phyloP scores from a whole-genome alignment of 495 filamentous ascomycete genomes.

The Xeromyces bisporus region DNA sequence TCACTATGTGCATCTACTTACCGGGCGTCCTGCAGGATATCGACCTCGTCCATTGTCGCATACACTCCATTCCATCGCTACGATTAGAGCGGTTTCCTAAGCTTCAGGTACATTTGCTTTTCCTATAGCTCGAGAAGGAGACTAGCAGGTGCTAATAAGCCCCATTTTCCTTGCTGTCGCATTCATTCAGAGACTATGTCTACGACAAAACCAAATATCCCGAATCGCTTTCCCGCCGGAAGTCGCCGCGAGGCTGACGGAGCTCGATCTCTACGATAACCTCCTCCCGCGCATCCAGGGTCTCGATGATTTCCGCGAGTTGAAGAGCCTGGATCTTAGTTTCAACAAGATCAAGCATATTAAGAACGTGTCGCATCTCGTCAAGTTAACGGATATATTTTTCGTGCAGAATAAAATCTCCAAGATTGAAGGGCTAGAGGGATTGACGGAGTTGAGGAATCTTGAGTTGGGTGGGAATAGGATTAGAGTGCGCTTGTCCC shows the following conservation, averaged over 20 bases:
- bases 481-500: slow-evolving; percentile 41
- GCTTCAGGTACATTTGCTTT: slow-evolving; percentile 33
- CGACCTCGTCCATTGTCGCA: slow-evolving; percentile 71
- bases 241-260: slow-evolving; percentile 47
- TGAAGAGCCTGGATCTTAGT: slow-evolving; percentile 74
- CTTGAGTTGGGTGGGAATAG: slow-evolving; percentile 84
- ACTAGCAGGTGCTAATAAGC: no score
- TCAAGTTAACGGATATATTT: slow-evolving; percentile 66
- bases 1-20: slow-evolving; percentile 2
- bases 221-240: slow-evolving; percentile 49
- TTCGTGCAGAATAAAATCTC: slow-evolving; percentile 91
- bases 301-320: slow-evolving; percentile 54
- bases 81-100: slow-evolving; percentile 67
- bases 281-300: slow-evolving; percentile 77
- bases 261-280: slow-evolving; percentile 96
- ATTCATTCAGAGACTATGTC: slow-evolving; percentile 72
- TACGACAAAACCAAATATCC: slow-evolving; percentile 84
- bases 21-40: slow-evolving; percentile 45
- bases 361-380: slow-evolving; percentile 69
- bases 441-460: slow-evolving; percentile 54
- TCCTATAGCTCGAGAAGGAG: no score
- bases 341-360: slow-evolving; percentile 99
- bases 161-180: no score
- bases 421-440: slow-evolving; percentile 70
- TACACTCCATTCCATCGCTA: slow-evolving; percentile 63